A percentile compares a stretch with the other conserved stretches of the same genome.
phyloP scores from a whole-genome alignment of 2,329 filamentous ascomycete genomes.

The Trichophyton simii region DNA sequence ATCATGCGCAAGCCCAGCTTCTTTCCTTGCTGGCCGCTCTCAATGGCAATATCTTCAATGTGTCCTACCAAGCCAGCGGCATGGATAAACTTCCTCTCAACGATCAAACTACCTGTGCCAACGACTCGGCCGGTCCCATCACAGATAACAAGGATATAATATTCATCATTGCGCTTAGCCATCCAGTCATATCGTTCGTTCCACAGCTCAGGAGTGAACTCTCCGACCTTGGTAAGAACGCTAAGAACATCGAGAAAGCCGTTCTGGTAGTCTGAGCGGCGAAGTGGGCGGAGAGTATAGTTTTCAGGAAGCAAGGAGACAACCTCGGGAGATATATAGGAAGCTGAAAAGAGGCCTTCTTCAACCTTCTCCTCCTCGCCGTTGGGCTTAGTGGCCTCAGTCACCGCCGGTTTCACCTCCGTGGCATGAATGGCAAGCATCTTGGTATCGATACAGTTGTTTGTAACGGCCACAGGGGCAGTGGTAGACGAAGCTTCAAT shows the following conservation, averaged over 20 bases:
- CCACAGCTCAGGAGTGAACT: constrained; percentile 64
- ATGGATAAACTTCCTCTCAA: constrained; percentile 66
- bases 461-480: background rate
- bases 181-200: constrained; percentile 74
- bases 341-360: constrained; percentile 53
- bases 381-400: background rate
- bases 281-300: constrained; percentile 72
- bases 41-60: constrained; percentile 94
- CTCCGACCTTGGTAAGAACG: constrained; percentile 84
- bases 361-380: background rate
- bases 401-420: background rate
- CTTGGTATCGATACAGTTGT: constrained; percentile 1
- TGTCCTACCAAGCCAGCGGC: constrained; percentile 57
- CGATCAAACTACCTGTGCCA: constrained; percentile 79
- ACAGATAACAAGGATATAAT: constrained; percentile 78
- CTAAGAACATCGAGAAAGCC: constrained; percentile 86
- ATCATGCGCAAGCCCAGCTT: constrained; percentile 88
- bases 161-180: constrained; percentile 56
- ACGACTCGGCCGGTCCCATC: constrained; percentile 61
- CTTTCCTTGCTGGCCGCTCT: constrained; percentile 93
- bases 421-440: background rate
- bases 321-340: constrained; percentile 67
- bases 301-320: constrained; percentile 59
- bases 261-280: constrained; percentile 60
- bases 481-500: background rate